Evolutionary conservation across 2,329 filamentous ascomycete species (phyloP).

Genomic region (Claviceps arundinis): DNA sequence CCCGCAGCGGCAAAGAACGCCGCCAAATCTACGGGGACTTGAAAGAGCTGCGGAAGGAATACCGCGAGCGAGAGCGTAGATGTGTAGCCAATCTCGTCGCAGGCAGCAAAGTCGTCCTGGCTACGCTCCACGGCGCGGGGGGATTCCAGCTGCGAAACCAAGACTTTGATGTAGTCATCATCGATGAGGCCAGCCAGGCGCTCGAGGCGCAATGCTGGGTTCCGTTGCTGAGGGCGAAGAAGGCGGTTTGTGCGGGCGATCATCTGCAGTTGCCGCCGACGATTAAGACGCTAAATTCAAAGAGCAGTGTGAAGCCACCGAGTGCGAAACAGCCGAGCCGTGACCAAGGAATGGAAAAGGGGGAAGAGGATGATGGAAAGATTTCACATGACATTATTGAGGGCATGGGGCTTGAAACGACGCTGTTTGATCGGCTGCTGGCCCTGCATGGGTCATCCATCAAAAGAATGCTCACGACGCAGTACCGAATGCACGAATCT

Average conservation of each 20-base stretch:
- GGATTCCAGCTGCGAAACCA: slow-evolving; percentile 69
- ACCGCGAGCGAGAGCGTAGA: slow-evolving; percentile 65
- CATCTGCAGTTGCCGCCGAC: slow-evolving; percentile 90
- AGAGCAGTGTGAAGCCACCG: slow-evolving; percentile 23
- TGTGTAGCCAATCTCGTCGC: slow-evolving; percentile 66
- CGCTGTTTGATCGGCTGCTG: slow-evolving; percentile 81
- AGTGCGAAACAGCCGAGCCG: too few relatives aligned
- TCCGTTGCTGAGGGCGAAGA: slow-evolving; percentile 63
- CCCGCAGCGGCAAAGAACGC: slow-evolving; percentile 65
- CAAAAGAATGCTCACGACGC: slow-evolving; percentile 90
- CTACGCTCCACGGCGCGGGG: slow-evolving; percentile 85
- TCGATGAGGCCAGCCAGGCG: slow-evolving; percentile 93
- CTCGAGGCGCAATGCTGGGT: slow-evolving; percentile 98
- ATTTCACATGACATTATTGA: slow-evolving; percentile 21
- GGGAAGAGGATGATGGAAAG: slow-evolving; percentile 19
- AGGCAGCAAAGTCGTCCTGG: slow-evolving; percentile 75
- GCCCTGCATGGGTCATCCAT: slow-evolving; percentile 67
- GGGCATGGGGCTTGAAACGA: slow-evolving; percentile 63
- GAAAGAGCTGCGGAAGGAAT: slow-evolving; percentile 77
- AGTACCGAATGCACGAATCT: slow-evolving; percentile 94
- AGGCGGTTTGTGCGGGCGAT: slow-evolving; percentile 84
- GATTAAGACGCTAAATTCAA: slow-evolving; percentile 64
- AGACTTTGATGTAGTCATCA: slow-evolving; percentile 82
- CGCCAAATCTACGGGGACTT: slow-evolving; percentile 74
- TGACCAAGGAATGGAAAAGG: too few relatives aligned